A percentile compares a stretch with the other conserved stretches of the same genome.
These are phyloP conservation scores for Eimeria necatrix DNA, from an alignment of 169 alveolate genomes.

Conservation along the genomic window DNA sequence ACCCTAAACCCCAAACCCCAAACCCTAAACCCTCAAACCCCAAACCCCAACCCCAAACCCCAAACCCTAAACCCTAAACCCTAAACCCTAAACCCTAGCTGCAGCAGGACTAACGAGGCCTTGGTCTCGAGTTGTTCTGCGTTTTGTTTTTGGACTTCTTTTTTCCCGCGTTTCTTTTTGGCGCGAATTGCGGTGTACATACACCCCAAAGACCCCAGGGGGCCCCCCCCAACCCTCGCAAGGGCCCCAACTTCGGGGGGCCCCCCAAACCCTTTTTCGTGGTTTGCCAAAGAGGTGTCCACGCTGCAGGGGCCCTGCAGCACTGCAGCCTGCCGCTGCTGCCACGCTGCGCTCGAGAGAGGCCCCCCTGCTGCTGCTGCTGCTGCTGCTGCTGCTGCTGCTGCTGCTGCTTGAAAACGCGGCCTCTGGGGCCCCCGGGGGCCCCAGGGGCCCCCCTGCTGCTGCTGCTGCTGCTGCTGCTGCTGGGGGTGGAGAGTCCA, in stretches of 20 bases:
- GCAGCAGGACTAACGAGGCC: slow-evolving; percentile 16
- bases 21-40: no score
- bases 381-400: background rate
- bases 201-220: background rate
- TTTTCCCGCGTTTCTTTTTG: slow-evolving; percentile 49
- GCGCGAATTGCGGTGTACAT: slow-evolving; percentile 46
- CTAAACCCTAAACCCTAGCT: no score
- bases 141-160: background rate
- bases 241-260: background rate
- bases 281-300: background rate
- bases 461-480: background rate
- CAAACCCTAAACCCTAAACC: no score
- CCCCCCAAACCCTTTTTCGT: background rate
- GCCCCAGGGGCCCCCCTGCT: background rate
- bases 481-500: background rate
- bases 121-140: slow-evolving; percentile 34
- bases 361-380: background rate
- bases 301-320: slow-evolving; percentile 40
- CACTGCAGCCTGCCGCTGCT: no score
- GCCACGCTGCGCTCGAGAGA: no score
- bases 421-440: background rate
- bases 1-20: no score
- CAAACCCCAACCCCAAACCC: no score
- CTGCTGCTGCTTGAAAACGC: background rate
- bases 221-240: background rate